Conservation (phyloP, 2,329 filamentous ascomycete genomes). For the Colletotrichum sp. region DNA sequence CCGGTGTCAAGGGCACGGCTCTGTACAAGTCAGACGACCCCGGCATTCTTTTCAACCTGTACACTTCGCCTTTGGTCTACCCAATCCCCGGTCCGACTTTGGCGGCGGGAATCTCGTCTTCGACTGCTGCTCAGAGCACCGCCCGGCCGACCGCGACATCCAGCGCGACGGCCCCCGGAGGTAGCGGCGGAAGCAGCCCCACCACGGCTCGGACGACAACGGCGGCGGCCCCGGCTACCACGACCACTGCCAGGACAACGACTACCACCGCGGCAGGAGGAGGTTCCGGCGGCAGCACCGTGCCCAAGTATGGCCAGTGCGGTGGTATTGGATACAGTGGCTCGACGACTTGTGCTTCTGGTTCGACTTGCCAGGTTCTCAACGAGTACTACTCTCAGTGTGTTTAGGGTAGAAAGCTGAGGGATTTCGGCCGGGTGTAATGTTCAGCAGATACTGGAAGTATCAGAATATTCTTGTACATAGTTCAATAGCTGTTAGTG, state of each 20-base stretch:
- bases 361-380: slow-evolving; percentile 37
- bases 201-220: slow-evolving; percentile 11
- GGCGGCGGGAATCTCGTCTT: slow-evolving; percentile 18
- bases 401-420: slow-evolving; percentile 25
- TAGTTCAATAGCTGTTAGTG: neutral
- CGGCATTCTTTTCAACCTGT: slow-evolving; percentile 40
- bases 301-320: slow-evolving; percentile 40
- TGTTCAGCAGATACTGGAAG: neutral
- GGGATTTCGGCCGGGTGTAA: neutral
- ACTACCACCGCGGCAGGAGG: slow-evolving; percentile 5
- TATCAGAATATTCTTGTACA: neutral
- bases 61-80: slow-evolving; percentile 30
- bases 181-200: neutral
- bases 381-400: slow-evolving; percentile 49
- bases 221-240: neutral
- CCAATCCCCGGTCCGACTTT: slow-evolving; percentile 34
- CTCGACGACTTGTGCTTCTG: slow-evolving; percentile 36
- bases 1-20: slow-evolving; percentile 37
- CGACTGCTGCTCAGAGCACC: slow-evolving; percentile 20
- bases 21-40: slow-evolving; percentile 39
- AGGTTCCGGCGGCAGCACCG: slow-evolving; percentile 20
- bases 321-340: slow-evolving; percentile 40
- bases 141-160: neutral
- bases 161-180: slow-evolving; percentile 21
- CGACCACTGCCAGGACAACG: neutral